Conservation (phyloP, 2,329 filamentous ascomycete species). For the Monascus ruber region DNA sequence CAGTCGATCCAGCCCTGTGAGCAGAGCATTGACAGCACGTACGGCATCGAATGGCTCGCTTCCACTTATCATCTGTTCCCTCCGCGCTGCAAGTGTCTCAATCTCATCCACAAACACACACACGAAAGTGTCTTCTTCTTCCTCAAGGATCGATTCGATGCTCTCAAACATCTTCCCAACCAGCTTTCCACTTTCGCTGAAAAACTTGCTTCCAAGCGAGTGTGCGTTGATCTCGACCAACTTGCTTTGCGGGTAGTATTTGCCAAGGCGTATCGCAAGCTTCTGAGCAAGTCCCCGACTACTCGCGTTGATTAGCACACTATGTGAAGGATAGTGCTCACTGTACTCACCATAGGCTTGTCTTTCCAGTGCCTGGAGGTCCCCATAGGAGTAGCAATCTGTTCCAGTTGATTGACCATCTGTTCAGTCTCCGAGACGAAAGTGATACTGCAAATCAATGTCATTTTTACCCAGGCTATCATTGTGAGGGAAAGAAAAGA, state of each 20-base stretch:
- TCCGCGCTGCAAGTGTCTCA: slow-evolving; percentile 36
- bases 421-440: slow-evolving; percentile 23
- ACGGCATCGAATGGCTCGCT: slow-evolving; percentile 38
- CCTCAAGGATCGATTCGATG: slow-evolving; percentile 23
- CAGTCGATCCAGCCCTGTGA: slow-evolving; percentile 38
- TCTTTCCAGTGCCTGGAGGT: slow-evolving; percentile 90
- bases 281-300: slow-evolving; percentile 39
- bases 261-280: slow-evolving; percentile 36
- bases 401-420: slow-evolving; percentile 34
- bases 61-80: slow-evolving; percentile 27
- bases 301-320: slow-evolving; percentile 1
- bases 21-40: slow-evolving; percentile 39
- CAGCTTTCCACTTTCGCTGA: slow-evolving; percentile 37
- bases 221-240: slow-evolving; percentile 38
- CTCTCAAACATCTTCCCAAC: slow-evolving; percentile 33
- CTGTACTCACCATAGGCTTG: slow-evolving; percentile 25
- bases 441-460: slow-evolving; percentile 12
- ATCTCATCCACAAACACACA: slow-evolving; percentile 41
- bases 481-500: too few species aligned
- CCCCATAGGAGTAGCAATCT: slow-evolving; percentile 71
- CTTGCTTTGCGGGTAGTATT: slow-evolving; percentile 27
- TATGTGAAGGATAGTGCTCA: background rate
- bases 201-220: slow-evolving; percentile 37
- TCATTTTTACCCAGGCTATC: background rate
- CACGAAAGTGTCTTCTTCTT: slow-evolving; percentile 31